These are phyloP conservation scores for Begonia peltatifolia DNA, from an alignment of 306 rosid genomes.

Conservation along the genomic window DNA sequence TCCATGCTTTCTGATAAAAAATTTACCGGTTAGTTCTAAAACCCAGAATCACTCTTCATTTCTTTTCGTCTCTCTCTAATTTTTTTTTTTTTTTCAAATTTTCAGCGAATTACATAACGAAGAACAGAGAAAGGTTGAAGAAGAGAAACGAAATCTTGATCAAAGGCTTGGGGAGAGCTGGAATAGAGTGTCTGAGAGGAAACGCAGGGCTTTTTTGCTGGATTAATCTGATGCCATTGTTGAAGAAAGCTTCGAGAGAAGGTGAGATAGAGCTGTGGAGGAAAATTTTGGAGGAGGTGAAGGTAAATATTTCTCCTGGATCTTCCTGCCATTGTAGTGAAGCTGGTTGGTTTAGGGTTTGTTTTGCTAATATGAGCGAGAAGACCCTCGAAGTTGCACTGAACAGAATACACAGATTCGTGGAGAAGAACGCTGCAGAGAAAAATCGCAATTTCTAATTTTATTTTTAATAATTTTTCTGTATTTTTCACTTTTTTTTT, in stretches of 20 bases:
- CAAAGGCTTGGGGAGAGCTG: constrained; percentile 40
- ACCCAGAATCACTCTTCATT: too few species aligned
- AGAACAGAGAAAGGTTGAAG: constrained; percentile 49
- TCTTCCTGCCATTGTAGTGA: constrained; percentile 84
- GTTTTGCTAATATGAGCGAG: constrained; percentile 85
- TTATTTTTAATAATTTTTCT: background rate
- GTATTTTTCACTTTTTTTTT: too few species aligned
- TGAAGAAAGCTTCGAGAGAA: constrained; percentile 43
- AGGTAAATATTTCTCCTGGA: constrained; percentile 79
- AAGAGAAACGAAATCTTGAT: constrained; percentile 60
- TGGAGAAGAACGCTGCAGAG: constrained; percentile 17
- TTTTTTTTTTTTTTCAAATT: too few species aligned
- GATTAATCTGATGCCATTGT: constrained; percentile 67
- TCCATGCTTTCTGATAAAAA: constrained; percentile 53
- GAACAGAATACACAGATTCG: constrained; percentile 39
- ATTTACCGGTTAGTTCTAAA: constrained; percentile 15
- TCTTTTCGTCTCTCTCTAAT: too few species aligned
- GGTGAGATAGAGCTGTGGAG: constrained; percentile 67
- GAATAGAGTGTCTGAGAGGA: constrained; percentile 76
- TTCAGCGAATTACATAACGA: constrained; percentile 34
- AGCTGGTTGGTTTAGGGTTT: constrained; percentile 98
- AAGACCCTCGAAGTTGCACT: constrained; percentile 53
- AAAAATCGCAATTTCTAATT: background rate
- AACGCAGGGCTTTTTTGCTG: constrained; percentile 90
- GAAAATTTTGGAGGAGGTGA: constrained; percentile 34